A percentile compares a stretch with the other conserved stretches of the same genome.
These are phyloP conservation scores for Glomus cerebriforme DNA, from an alignment of 192 early-diverging fungal genomes.

Conservation along the genomic window DNA sequence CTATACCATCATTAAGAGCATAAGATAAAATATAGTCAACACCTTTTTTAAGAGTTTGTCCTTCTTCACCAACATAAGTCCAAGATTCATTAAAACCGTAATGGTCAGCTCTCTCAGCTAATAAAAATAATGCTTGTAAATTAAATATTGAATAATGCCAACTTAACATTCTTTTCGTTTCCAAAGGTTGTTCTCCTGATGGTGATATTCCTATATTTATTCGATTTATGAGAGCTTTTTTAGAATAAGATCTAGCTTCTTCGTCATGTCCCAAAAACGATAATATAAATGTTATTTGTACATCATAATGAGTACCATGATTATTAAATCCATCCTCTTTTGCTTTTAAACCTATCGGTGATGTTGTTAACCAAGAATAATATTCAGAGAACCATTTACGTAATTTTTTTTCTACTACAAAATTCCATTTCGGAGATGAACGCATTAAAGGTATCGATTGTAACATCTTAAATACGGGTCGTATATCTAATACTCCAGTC, in stretches of 20 bases:
- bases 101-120: constrained; percentile 42
- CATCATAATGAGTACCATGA: constrained; percentile 61
- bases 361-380: constrained; percentile 40
- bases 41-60: constrained; percentile 47
- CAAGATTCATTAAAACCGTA: constrained; percentile 44
- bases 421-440: constrained; percentile 35
- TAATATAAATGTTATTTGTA: constrained; percentile 48
- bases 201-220: constrained; percentile 42
- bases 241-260: constrained; percentile 35
- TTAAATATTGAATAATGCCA: constrained; percentile 59
- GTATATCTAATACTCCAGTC: constrained; percentile 50
- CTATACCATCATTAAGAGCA: constrained; percentile 45
- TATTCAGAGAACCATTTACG: constrained; percentile 44
- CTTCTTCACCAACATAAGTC: constrained; percentile 41
- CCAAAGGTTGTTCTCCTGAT: constrained; percentile 46
- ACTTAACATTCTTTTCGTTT: constrained; percentile 42
- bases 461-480: constrained; percentile 41
- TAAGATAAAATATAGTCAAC: constrained; percentile 56
- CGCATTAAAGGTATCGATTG: constrained; percentile 45
- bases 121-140: constrained; percentile 46
- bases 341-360: constrained; percentile 31
- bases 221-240: constrained; percentile 40
- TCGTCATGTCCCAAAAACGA: constrained; percentile 45
- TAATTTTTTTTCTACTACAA: constrained; percentile 36
- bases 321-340: constrained; percentile 46